Conservation (phyloP, 352 stramenopile species). For the Globisporangium megalacanthum region DNA sequence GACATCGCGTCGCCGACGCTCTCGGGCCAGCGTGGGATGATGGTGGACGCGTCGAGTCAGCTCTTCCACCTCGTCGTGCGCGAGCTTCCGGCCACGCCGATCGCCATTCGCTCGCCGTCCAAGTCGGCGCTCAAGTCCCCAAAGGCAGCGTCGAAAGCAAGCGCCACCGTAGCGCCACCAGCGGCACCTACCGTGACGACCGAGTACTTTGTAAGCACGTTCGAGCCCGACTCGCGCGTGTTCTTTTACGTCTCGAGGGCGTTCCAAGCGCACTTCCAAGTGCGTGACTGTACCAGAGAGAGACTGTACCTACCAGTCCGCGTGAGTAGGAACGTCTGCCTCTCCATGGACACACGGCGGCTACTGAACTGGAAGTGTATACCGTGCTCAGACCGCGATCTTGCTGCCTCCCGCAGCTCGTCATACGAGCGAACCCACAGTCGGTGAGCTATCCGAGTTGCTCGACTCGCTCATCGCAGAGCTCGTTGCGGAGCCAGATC, state of each 20-base stretch:
- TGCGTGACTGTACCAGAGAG: constrained; percentile 9
- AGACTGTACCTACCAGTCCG: background rate
- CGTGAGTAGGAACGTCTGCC: background rate
- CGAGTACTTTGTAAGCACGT: constrained; percentile 49
- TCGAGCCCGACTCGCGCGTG: constrained; percentile 51
- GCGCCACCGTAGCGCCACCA: background rate
- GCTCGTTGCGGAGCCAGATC: constrained; percentile 14
- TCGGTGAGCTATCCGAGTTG: constrained; percentile 20
- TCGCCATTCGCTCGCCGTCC: background rate
- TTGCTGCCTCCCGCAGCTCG: constrained; percentile 3
- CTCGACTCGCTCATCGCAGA: constrained; percentile 32
- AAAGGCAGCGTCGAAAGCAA: background rate
- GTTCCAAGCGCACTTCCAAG: constrained; percentile 39
- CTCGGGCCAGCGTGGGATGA: constrained; percentile 31
- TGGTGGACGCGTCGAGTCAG: constrained; percentile 41
- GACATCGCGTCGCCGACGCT: constrained; percentile 32
- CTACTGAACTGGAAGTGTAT: background rate
- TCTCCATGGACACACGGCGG: background rate
- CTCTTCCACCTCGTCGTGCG: constrained; percentile 40
- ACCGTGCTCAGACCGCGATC: constrained; percentile 4
- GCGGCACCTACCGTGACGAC: background rate
- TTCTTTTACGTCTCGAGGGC: constrained; percentile 46
- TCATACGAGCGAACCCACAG: background rate
- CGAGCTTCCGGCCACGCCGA: constrained; percentile 3
- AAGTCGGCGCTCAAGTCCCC: background rate